A percentile compares a stretch with the other conserved stretches of the same genome.
These are phyloP conservation scores for Extremus antarcticus DNA, from an alignment of 495 filamentous ascomycete genomes.

Conservation along the genomic window DNA sequence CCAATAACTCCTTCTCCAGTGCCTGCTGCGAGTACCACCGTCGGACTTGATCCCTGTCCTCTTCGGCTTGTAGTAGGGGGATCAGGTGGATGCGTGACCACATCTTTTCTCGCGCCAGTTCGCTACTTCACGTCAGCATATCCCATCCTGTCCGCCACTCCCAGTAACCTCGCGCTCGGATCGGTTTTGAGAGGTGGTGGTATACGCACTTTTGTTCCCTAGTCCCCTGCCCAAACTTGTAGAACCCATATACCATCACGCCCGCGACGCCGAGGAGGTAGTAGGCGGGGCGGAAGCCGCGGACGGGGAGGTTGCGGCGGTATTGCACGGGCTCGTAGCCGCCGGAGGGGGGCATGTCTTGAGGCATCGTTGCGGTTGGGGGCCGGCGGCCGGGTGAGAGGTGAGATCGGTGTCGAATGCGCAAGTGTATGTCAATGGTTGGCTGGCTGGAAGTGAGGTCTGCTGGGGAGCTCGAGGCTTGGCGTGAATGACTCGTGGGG, in stretches of 20 bases:
- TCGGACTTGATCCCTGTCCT: conserved; percentile 86
- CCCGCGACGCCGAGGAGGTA: conserved; percentile 63
- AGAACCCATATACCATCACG: conserved; percentile 83
- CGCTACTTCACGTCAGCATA: too few relatives aligned
- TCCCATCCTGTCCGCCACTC: background rate
- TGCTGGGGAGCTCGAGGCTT: background rate
- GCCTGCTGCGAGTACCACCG: conserved; percentile 74
- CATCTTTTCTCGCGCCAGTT: conserved; percentile 93
- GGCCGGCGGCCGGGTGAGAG: background rate
- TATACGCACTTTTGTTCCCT: conserved; percentile 73
- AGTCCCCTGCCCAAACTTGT: conserved; percentile 63
- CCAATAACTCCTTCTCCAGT: conserved; percentile 80
- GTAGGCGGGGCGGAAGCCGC: conserved; percentile 72
- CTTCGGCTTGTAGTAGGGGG: conserved; percentile 86
- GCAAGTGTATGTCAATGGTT: background rate
- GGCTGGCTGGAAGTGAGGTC: background rate
- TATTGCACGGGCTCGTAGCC: conserved; percentile 95
- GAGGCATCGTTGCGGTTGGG: conserved; percentile 45
- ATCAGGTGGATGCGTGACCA: conserved; percentile 90
- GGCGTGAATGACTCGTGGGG: too few relatives aligned
- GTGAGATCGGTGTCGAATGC: background rate
- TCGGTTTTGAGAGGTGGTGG: background rate
- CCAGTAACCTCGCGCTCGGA: too few relatives aligned
- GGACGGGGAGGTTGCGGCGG: conserved; percentile 90
- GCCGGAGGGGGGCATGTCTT: conserved; percentile 89